Percentiles rank a stretch among this genome's conserved stretches.
Conservation (phyloP, 148 eudicot species). For the Chenopodium suecicum region DNA sequence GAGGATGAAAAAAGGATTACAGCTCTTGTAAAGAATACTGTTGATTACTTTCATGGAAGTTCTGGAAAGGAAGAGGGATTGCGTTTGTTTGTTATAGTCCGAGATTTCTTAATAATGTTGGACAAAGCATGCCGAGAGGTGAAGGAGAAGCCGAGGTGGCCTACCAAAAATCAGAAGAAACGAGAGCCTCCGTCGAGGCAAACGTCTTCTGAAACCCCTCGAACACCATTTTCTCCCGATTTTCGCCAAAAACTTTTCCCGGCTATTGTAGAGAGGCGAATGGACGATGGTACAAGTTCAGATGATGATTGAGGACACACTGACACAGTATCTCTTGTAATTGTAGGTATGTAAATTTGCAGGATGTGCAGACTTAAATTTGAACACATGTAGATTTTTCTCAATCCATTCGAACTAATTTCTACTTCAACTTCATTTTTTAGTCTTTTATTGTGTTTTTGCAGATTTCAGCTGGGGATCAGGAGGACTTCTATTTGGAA, state of each 20-base stretch:
- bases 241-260: slow-evolving; percentile 44
- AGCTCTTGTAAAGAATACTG: slow-evolving; percentile 62
- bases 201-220: slow-evolving; percentile 37
- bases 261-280: slow-evolving; percentile 42
- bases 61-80: slow-evolving; percentile 78
- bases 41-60: slow-evolving; percentile 76
- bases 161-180: slow-evolving; percentile 28
- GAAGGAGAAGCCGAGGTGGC: slow-evolving; percentile 47
- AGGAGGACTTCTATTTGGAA: not conserved
- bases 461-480: not conserved
- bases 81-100: slow-evolving; percentile 58
- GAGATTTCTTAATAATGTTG: slow-evolving; percentile 67
- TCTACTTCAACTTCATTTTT: not conserved
- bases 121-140: slow-evolving; percentile 74
- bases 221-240: slow-evolving; percentile 39
- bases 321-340: not conserved
- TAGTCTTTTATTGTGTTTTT: not conserved
- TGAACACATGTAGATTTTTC: not conserved
- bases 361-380: not conserved
- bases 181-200: slow-evolving; percentile 39
- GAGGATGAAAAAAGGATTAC: slow-evolving; percentile 78
- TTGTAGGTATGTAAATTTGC: slow-evolving; percentile 21
- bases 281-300: slow-evolving; percentile 52
- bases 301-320: slow-evolving; percentile 52
- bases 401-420: not conserved